These are phyloP conservation scores for Tolypocladium ophioglossoides DNA, from an alignment of 2,329 filamentous ascomycete species.

Conservation along the genomic window DNA sequence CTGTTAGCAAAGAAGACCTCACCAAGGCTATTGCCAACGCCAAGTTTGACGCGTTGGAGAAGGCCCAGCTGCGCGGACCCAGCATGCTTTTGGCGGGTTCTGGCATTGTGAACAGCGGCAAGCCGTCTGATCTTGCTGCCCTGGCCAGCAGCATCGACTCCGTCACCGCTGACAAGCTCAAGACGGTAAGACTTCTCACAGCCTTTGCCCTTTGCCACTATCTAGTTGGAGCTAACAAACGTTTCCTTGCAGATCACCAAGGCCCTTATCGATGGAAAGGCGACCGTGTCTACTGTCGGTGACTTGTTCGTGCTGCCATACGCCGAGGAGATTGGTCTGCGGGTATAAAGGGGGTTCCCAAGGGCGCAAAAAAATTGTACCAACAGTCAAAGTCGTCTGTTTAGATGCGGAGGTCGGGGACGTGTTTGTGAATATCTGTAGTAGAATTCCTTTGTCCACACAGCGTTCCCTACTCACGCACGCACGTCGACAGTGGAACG, in stretches of 20 bases:
- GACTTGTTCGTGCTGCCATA: conserved; percentile 87
- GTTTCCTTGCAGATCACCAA: conserved; percentile 62
- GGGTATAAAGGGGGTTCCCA: conserved; percentile 57
- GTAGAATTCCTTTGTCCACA: conserved; percentile 28
- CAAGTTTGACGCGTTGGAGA: conserved; percentile 84
- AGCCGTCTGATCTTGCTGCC: conserved; percentile 75
- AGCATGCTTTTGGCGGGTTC: conserved; percentile 78
- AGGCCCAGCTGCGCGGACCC: conserved; percentile 64
- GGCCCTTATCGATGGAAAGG: conserved; percentile 77
- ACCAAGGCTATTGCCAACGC: conserved; percentile 86
- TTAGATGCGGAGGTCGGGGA: conserved; percentile 24
- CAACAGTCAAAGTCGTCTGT: conserved; percentile 31
- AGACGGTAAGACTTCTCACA: conserved; percentile 54
- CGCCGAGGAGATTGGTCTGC: conserved; percentile 87
- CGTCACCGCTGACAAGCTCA: conserved; percentile 75
- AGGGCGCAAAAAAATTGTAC: conserved; percentile 23
- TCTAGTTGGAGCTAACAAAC: conserved; percentile 8
- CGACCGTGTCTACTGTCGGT: conserved; percentile 79
- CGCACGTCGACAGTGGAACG: not conserved
- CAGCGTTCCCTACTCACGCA: conserved; percentile 1
- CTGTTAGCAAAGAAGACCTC: conserved; percentile 73
- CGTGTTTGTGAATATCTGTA: conserved; percentile 35
- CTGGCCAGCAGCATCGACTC: conserved; percentile 68
- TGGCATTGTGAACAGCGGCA: conserved; percentile 69
- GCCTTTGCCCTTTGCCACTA: conserved; percentile 11